phyloP scores from a whole-genome alignment of 805 yeast genomes.

The Candida boleticola region DNA sequence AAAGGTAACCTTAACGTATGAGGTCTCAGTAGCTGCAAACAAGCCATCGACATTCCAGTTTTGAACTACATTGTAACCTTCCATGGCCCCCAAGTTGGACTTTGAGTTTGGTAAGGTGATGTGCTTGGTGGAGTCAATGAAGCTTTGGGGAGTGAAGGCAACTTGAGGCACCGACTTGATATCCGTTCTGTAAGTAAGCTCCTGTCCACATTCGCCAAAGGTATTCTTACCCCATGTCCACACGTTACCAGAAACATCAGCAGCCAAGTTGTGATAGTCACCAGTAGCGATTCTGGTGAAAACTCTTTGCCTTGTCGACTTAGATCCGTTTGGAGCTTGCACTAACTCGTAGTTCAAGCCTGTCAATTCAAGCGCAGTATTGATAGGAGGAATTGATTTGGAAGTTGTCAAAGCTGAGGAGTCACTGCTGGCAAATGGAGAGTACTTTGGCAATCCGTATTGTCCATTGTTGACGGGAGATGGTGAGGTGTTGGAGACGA shows the following conservation, averaged over 20 bases:
- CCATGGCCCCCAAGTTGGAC: no score
- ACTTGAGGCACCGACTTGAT: slow-evolving; percentile 67
- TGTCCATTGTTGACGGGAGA: slow-evolving; percentile 62
- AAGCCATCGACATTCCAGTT: slow-evolving; percentile 51
- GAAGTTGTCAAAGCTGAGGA: slow-evolving; percentile 30
- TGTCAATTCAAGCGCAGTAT: slow-evolving; percentile 46
- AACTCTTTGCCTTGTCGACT: slow-evolving; percentile 34
- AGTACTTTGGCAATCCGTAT: slow-evolving; percentile 71
- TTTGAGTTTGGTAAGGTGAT: no score
- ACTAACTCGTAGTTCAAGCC: slow-evolving; percentile 52
- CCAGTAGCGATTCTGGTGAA: slow-evolving; percentile 72
- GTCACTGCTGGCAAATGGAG: slow-evolving; percentile 54
- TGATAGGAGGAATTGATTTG: slow-evolving; percentile 13
- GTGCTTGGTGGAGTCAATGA: slow-evolving; percentile 13
- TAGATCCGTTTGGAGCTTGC: slow-evolving; percentile 15
- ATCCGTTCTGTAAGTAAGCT: slow-evolving; percentile 64
- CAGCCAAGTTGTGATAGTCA: slow-evolving; percentile 64
- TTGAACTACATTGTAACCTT: no score
- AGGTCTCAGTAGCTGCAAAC: slow-evolving; percentile 68
- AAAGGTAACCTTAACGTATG: slow-evolving; percentile 28
- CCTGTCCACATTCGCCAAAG: slow-evolving; percentile 80
- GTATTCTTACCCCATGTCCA: slow-evolving; percentile 86
- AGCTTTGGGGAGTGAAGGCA: slow-evolving; percentile 16
- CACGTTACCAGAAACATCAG: slow-evolving; percentile 65
- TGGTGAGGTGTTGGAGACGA: slow-evolving; percentile 58